Base-by-base conservation (phyloP, 2,329 filamentous ascomycete species). In the Seiridium unicorne region DNA sequence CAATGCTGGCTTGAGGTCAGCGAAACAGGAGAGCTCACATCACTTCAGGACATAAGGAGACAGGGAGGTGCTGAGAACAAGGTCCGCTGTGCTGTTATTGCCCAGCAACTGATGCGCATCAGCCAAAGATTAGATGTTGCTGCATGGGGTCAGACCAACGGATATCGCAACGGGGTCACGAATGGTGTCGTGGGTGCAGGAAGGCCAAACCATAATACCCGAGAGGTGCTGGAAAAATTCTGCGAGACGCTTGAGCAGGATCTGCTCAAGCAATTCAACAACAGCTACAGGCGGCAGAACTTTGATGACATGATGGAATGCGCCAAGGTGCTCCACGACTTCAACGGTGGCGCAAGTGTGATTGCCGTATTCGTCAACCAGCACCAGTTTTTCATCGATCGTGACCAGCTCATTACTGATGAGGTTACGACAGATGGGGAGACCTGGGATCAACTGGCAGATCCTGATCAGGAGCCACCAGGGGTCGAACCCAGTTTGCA, bases 271-370 rank as follows among this genome's bases (percentile, higher is more conserved):
- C 94, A 97, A 70, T 99, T 99, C 76, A 96, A 99, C 79, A 92
- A 96, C 71, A 97, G 94, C 79, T 98, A 98, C 74, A 85, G 93
- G 64, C 88, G 90, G 67, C 93, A 96, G 69, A 97, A 98, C 76
- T 97, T 96, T 70, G 92, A 97, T 66, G 93, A 96, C 69, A 99
- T 99, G 96, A 89, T 92, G 78, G 95, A 98, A 73, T 99, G 95
- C 73, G 92, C 96, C 58, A 91, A 91, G 69, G 95, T 97, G 47
- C 81, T 99, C 63, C 85, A 95, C 72, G 95, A 98, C 76, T 99
- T 99, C 81, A 97, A 94, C 73, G 93, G 95, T 57, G 95, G 95
- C 56, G 88, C 92, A 60, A 98, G 93, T 72, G 95, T 98, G 61
- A 96, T 97, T 74, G 94, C 92, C 11, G 83, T 94, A 9, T 99